Percentiles rank a stretch among this genome's conserved stretches.
These are phyloP conservation scores for Cucumis sativus DNA, from an alignment of 306 rosid genomes.

Conservation along the genomic window Cucumber_9930_V3 NC_026657.2:25051501-25052000, in stretches of 20 bases:
- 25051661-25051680: constrained; percentile 15
- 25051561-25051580: background rate
- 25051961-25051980: background rate
- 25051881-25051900: constrained; percentile 10
- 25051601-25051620: constrained; percentile 25
- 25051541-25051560: background rate
- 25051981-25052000: background rate
- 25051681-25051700: constrained; percentile 14
- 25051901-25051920: constrained; percentile 1
- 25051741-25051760: constrained; percentile 29
- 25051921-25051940: background rate
- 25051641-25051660: constrained; percentile 21
- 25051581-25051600: constrained; percentile 23
- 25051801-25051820: background rate
- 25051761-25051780: background rate
- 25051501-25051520: too few relatives aligned
- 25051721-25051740: constrained; percentile 10
- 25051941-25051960: background rate
- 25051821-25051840: background rate
- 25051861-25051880: constrained; percentile 15
- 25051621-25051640: constrained; percentile 56
- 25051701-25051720: constrained; percentile 11
- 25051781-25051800: background rate
- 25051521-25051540: background rate
- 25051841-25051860: constrained; percentile 22